Conservation (phyloP, 352 stramenopile genomes). For the Globisporangium nodosum region DNA sequence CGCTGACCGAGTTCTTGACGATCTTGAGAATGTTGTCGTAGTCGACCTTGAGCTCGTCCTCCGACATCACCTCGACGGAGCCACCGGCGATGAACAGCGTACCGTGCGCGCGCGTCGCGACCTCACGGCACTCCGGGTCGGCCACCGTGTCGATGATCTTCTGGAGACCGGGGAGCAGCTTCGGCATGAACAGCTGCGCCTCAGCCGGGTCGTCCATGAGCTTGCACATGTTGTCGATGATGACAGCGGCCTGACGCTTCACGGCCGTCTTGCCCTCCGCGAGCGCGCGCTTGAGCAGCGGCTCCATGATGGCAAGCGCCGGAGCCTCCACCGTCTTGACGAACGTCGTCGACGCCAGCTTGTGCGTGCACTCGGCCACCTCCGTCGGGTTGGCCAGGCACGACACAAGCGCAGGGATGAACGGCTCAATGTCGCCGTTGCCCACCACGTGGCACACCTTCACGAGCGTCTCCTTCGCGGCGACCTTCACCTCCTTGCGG, state of each 20-base stretch:
- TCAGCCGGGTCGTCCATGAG: conserved; percentile 97
- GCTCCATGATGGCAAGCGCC: conserved; percentile 96
- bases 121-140: conserved; percentile 96
- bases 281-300: conserved; percentile 92
- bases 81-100: conserved; percentile 94
- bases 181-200: conserved; percentile 96
- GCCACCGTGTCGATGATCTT: conserved; percentile 95
- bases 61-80: conserved; percentile 82
- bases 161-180: conserved; percentile 95
- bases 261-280: conserved; percentile 95
- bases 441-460: conserved; percentile 95
- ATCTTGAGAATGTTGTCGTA: conserved; percentile 81
- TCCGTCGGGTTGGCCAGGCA: conserved; percentile 96
- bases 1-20: conserved; percentile 74
- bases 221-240: conserved; percentile 99
- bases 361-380: conserved; percentile 98
- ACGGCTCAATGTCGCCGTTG: conserved; percentile 99
- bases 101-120: conserved; percentile 91
- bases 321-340: conserved; percentile 97
- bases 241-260: conserved; percentile 97
- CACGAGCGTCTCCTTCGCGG: conserved; percentile 92
- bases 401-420: conserved; percentile 96
- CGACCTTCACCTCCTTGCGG: conserved; percentile 97
- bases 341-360: conserved; percentile 98
- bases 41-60: conserved; percentile 91